Percentiles rank a stretch among this genome's conserved stretches.
phyloP scores from a whole-genome alignment of 1,139 yeast genomes.

The Lodderomyces parapsilosis region DNA sequence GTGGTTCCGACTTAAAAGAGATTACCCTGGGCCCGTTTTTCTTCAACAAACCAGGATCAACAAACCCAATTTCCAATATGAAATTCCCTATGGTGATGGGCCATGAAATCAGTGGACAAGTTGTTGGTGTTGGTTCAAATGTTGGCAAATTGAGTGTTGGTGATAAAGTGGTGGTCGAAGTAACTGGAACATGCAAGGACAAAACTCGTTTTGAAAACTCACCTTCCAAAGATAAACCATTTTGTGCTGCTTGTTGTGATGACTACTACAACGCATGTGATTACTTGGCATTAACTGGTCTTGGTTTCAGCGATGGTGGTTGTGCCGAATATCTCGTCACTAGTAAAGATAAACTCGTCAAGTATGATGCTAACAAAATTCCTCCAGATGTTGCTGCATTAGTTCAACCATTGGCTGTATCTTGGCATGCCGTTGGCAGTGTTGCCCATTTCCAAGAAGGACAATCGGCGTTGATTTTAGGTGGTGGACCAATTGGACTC shows the following conservation, averaged over 20 bases:
- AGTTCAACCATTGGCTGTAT: slow-evolving; percentile 44
- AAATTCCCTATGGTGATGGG: slow-evolving; percentile 35
- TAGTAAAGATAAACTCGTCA: slow-evolving; percentile 32
- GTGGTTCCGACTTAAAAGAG: slow-evolving; percentile 65
- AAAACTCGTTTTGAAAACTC: slow-evolving; percentile 18
- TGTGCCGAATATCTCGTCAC: slow-evolving; percentile 59
- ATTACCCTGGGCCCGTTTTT: slow-evolving; percentile 48
- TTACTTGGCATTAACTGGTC: slow-evolving; percentile 53
- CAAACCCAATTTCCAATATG: slow-evolving; percentile 26
- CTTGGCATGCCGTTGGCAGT: slow-evolving; percentile 50
- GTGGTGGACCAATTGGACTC: slow-evolving; percentile 65
- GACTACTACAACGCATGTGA: slow-evolving; percentile 57
- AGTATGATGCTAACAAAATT: slow-evolving; percentile 29
- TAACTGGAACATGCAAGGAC: slow-evolving; percentile 54
- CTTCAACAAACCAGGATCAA: slow-evolving; percentile 25
- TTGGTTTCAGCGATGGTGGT: slow-evolving; percentile 54
- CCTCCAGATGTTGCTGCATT: slow-evolving; percentile 49
- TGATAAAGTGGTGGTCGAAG: slow-evolving; percentile 49
- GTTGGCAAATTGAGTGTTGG: slow-evolving; percentile 38
- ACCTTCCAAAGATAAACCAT: slow-evolving; percentile 23
- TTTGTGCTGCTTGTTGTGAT: slow-evolving; percentile 52
- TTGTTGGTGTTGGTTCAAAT: slow-evolving; percentile 36
- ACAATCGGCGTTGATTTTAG: slow-evolving; percentile 52
- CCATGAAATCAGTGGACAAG: slow-evolving; percentile 49
- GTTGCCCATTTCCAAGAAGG: slow-evolving; percentile 36